A percentile compares a stretch with the other conserved stretches of the same genome.
phyloP scores from a whole-genome alignment of 345 rosid species.

The Bruguiera parviflora region DNA sequence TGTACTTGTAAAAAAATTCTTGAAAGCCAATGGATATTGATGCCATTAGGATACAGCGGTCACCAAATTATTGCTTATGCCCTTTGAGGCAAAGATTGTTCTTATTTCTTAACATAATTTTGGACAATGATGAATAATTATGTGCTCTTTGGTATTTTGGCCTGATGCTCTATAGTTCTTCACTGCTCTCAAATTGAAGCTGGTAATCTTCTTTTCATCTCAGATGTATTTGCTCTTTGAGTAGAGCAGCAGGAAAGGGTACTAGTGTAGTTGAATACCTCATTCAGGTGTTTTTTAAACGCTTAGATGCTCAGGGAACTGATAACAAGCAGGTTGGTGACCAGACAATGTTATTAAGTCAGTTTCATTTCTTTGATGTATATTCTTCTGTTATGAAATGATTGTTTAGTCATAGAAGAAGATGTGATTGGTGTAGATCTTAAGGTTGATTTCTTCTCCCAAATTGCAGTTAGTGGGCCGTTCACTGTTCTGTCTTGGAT shows the following conservation, averaged over 20 bases:
- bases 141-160: not conserved
- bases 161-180: not conserved
- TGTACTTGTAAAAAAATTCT: no score
- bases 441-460: not conserved
- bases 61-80: no score
- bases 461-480: conserved; percentile 69
- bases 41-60: no score
- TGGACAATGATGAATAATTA: not conserved
- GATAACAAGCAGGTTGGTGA: conserved; percentile 82
- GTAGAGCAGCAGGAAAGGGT: conserved; percentile 70
- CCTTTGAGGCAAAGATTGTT: no score
- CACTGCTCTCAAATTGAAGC: conserved; percentile 7
- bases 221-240: conserved; percentile 93
- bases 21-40: no score
- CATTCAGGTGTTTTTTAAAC: conserved; percentile 79
- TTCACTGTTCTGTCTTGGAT: conserved; percentile 92
- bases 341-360: not conserved
- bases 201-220: conserved; percentile 14
- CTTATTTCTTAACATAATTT: no score
- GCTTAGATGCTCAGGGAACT: conserved; percentile 63
- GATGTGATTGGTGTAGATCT: not conserved
- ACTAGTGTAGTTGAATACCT: conserved; percentile 75
- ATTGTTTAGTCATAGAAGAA: not conserved
- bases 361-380: not conserved
- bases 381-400: not conserved